A percentile compares a stretch with the other conserved stretches of the same genome.
Evolutionary conservation across 306 rosid species (phyloP).

Genomic region (Fragaria vesca): DNA sequence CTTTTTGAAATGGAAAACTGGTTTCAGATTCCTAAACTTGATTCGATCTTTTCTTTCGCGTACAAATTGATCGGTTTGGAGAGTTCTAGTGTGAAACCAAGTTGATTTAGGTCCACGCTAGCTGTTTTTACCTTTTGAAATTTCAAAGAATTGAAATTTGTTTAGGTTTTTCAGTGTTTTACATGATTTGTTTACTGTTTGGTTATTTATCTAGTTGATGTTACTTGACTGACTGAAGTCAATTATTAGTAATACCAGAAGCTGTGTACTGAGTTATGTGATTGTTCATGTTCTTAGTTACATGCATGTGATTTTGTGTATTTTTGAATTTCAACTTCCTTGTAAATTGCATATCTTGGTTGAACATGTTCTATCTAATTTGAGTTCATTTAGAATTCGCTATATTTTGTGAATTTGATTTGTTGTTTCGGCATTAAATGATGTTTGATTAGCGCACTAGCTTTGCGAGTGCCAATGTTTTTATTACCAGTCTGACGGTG

Average conservation of each 20-base stretch:
- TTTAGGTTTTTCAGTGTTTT: neutral
- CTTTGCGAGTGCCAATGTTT: conserved; percentile 6
- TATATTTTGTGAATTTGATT: neutral
- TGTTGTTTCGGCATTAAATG: neutral
- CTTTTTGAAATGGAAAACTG: neutral
- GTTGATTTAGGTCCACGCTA: neutral
- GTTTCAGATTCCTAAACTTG: conserved; percentile 15
- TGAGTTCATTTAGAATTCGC: neutral
- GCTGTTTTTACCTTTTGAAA: neutral
- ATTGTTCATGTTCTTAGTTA: neutral
- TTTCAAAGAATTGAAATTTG: neutral
- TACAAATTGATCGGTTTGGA: neutral
- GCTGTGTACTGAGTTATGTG: neutral
- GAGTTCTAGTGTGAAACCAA: neutral
- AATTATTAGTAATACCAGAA: neutral
- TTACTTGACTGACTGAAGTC: neutral
- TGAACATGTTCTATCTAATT: neutral
- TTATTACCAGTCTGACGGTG: conserved; percentile 4
- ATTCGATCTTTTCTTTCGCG: neutral
- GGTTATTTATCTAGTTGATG: neutral
- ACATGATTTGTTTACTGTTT: neutral
- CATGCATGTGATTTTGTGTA: neutral
- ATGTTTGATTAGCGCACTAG: neutral
- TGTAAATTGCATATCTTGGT: neutral
- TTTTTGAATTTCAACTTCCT: neutral